Percentiles rank a stretch among this genome's conserved stretches.
Conservation (phyloP, 108 stramenopile genomes). For the Fragilariopsis cylindrus region DNA sequence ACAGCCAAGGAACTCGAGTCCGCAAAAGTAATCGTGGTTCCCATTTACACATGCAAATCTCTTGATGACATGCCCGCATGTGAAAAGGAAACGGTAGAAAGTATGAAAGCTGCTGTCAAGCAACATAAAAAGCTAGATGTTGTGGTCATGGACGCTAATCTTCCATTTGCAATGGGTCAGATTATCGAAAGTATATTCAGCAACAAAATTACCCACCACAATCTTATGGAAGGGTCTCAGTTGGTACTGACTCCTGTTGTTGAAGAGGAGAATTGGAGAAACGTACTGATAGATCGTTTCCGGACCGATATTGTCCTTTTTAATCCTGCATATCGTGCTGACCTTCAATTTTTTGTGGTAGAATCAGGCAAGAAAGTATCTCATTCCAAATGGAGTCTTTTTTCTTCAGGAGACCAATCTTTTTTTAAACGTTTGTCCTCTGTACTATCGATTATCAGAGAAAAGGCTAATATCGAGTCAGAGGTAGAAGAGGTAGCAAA, state of each 20-base stretch:
- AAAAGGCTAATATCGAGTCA: neutral
- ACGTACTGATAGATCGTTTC: slow-evolving; percentile 15
- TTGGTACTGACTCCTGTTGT: slow-evolving; percentile 7
- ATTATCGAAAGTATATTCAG: slow-evolving; percentile 28
- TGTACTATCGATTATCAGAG: neutral
- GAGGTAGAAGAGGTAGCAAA: slow-evolving; percentile 18
- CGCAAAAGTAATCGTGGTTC: neutral
- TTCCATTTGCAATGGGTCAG: slow-evolving; percentile 25
- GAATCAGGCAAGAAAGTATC: slow-evolving; percentile 10
- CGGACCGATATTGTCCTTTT: slow-evolving; percentile 18
- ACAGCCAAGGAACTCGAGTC: neutral
- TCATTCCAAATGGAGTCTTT: slow-evolving; percentile 8
- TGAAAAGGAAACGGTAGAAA: slow-evolving; percentile 14
- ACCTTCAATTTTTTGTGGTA: neutral
- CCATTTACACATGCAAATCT: neutral
- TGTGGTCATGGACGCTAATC: slow-evolving; percentile 17
- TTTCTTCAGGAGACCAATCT: neutral
- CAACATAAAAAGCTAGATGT: slow-evolving; percentile 18
- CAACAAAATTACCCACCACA: slow-evolving; percentile 5
- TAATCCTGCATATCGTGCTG: slow-evolving; percentile 16
- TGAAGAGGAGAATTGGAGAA: slow-evolving; percentile 4
- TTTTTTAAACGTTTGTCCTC: slow-evolving; percentile 2
- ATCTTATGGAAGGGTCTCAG: slow-evolving; percentile 10
- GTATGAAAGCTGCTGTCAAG: neutral
- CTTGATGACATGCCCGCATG: slow-evolving; percentile 22